These are phyloP conservation scores for Teratosphaeria epicoccoides DNA, from an alignment of 2,329 filamentous ascomycete species.

Conservation along the genomic window DNA sequence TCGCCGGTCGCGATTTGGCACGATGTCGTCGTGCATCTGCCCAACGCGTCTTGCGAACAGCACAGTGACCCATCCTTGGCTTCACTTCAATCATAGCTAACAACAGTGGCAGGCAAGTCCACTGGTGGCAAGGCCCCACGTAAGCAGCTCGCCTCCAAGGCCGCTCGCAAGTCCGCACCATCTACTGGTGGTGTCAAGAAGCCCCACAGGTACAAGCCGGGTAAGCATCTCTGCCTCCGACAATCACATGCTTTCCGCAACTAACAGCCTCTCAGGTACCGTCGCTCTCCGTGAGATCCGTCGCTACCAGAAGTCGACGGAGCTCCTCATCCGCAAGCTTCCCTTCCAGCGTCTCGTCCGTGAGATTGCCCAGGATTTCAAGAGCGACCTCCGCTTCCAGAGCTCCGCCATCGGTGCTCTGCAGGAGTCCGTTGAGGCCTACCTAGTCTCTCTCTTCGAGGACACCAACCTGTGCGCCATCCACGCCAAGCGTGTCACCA, in stretches of 20 bases:
- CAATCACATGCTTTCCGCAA: slow-evolving; percentile 6
- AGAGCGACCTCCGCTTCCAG: slow-evolving; percentile 80
- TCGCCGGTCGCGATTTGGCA: slow-evolving; percentile 16
- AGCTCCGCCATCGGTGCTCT: slow-evolving; percentile 87
- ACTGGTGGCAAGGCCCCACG: slow-evolving; percentile 62
- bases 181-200: slow-evolving; percentile 68
- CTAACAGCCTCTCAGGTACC: slow-evolving; percentile 48
- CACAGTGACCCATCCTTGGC: slow-evolving; percentile 8
- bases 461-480: slow-evolving; percentile 94
- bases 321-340: slow-evolving; percentile 71
- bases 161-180: slow-evolving; percentile 93
- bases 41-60: slow-evolving; percentile 3
- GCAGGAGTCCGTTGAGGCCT: slow-evolving; percentile 93
- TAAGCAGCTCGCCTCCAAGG: slow-evolving; percentile 99
- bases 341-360: slow-evolving; percentile 71
- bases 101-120: slow-evolving; percentile 51
- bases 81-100: slow-evolving; percentile 12
- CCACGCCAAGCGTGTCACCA: slow-evolving; percentile 91
- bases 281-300: slow-evolving; percentile 85
- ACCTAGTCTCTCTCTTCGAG: slow-evolving; percentile 91
- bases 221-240: slow-evolving; percentile 20
- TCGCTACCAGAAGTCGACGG: slow-evolving; percentile 78
- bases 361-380: slow-evolving; percentile 58
- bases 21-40: slow-evolving; percentile 8
- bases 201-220: slow-evolving; percentile 46